A percentile compares a stretch with the other conserved stretches of the same genome.
Conservation (phyloP, 495 filamentous ascomycete genomes). For the Daldinia vernicosa region DNA sequence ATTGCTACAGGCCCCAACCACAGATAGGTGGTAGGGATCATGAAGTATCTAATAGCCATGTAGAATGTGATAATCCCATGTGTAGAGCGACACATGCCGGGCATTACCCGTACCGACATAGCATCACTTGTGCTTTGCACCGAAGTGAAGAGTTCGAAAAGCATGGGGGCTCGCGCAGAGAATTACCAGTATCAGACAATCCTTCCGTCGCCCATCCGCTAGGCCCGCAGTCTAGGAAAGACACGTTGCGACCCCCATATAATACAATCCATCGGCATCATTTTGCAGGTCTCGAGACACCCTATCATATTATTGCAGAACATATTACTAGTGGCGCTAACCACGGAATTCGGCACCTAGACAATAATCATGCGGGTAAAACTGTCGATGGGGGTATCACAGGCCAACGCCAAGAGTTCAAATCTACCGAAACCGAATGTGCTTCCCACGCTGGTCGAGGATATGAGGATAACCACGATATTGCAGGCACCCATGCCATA, state of each 20-base stretch:
- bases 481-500: background rate
- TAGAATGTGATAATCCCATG: constrained; percentile 44
- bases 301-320: constrained; percentile 5
- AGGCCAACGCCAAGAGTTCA: background rate
- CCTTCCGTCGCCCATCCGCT: background rate
- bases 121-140: constrained; percentile 36
- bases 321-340: background rate
- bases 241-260: background rate
- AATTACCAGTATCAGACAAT: background rate
- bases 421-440: background rate
- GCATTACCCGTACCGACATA: constrained; percentile 48
- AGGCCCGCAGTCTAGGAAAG: constrained; percentile 5
- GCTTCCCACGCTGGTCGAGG: background rate
- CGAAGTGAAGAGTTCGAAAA: constrained; percentile 41
- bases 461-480: background rate
- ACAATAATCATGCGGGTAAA: background rate
- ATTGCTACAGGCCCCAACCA: background rate
- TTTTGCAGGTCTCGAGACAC: background rate
- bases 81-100: constrained; percentile 47
- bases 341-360: background rate
- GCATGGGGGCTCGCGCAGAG: constrained; percentile 16
- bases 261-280: constrained; percentile 5
- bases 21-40: constrained; percentile 3
- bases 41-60: constrained; percentile 8
- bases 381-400: background rate